These are phyloP conservation scores for Blepharisma stoltei DNA, from an alignment of 73 alveolate genomes.

Conservation along the genomic window DNA sequence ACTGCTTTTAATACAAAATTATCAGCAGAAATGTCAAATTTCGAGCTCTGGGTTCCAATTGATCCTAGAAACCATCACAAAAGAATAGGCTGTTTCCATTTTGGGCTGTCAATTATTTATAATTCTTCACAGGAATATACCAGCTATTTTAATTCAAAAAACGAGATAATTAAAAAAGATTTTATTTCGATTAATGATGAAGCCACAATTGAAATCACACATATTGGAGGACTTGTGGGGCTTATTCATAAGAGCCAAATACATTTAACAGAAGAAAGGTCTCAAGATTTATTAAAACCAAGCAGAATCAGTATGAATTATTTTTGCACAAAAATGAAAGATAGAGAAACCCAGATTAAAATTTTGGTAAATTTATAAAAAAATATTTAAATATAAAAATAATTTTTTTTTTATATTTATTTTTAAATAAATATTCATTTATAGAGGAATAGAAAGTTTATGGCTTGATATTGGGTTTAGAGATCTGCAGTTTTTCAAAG, in stretches of 20 bases:
- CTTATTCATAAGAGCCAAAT: background rate
- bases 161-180: background rate
- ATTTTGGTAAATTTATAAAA: background rate
- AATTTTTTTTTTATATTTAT: too few species aligned
- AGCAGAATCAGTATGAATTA: background rate
- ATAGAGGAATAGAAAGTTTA: constrained; percentile 17
- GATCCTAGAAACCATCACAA: background rate
- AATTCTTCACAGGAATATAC: background rate
- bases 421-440: too few species aligned
- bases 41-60: constrained; percentile 21
- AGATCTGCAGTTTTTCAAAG: background rate
- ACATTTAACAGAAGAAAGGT: constrained; percentile 8
- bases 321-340: background rate
- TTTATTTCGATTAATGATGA: background rate
- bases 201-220: constrained; percentile 7
- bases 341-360: background rate
- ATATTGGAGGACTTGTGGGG: background rate
- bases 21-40: background rate
- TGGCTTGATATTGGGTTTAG: background rate
- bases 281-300: constrained; percentile 3
- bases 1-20: constrained; percentile 12
- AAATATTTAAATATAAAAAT: background rate
- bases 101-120: background rate
- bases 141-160: background rate
- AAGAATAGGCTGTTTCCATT: background rate